These are phyloP conservation scores for Trebouxiophyceae sp. DNA, from an alignment of 163 green algal species.

Conservation along the genomic window DNA sequence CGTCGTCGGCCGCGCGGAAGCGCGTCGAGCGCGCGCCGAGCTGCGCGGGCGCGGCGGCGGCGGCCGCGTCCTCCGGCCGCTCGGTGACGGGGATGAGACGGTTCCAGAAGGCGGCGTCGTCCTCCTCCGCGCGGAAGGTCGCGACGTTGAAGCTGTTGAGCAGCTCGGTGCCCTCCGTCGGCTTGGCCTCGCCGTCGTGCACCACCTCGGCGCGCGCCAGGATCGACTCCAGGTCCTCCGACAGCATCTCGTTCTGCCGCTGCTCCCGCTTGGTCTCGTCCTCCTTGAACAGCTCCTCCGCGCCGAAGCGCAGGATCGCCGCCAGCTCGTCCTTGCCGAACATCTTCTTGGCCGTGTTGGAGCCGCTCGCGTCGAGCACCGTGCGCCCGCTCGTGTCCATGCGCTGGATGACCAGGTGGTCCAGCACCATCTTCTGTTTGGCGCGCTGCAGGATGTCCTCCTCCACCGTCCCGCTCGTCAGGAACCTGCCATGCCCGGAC, in stretches of 20 bases:
- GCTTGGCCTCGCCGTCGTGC: conserved; percentile 27
- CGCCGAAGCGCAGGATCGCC: conserved; percentile 92
- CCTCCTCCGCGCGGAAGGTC: conserved; percentile 77
- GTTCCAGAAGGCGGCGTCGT: conserved; percentile 77
- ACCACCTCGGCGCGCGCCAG: conserved; percentile 82
- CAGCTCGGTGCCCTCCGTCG: conserved; percentile 50
- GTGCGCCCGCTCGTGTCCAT: conserved; percentile 89
- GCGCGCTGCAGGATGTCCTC: conserved; percentile 93
- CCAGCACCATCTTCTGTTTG: conserved; percentile 96
- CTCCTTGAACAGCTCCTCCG: conserved; percentile 92
- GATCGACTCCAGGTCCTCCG: conserved; percentile 93
- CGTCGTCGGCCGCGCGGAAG: conserved; percentile 14
- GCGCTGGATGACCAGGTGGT: conserved; percentile 79
- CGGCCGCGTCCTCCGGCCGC: conserved; percentile 23
- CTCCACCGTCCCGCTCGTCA: conserved; percentile 83
- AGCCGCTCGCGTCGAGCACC: conserved; percentile 47
- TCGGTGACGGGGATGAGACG: conserved; percentile 60
- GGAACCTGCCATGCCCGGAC: too few relatives aligned
- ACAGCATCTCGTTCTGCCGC: conserved; percentile 37
- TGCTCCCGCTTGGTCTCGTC: conserved; percentile 29
- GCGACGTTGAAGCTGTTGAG: conserved; percentile 90
- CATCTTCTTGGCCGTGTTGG: conserved; percentile 31
- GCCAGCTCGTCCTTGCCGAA: conserved; percentile 91
- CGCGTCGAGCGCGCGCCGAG: conserved; percentile 18
- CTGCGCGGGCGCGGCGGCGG: conserved; percentile 11